Conservation (phyloP, 805 yeast genomes). For the Ogataea wickerhamii region DNA sequence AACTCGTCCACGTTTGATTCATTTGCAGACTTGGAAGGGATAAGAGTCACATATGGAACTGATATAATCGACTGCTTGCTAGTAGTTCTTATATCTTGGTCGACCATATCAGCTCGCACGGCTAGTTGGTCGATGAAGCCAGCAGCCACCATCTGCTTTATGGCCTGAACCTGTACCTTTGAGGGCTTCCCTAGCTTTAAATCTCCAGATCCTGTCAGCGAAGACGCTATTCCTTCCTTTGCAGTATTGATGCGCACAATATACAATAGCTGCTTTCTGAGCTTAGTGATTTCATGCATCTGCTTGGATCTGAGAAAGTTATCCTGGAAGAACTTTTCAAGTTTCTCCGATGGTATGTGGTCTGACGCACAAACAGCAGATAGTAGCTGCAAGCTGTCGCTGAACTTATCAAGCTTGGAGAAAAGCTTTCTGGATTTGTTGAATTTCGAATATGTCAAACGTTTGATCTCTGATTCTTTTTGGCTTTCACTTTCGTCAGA, state of each 20-base stretch:
- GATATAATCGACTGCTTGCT: conserved; percentile 55
- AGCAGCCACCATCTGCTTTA: conserved; percentile 89
- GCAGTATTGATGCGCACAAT: conserved; percentile 67
- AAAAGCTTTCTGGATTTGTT: conserved; percentile 58
- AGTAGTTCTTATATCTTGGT: conserved; percentile 56
- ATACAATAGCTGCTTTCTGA: conserved; percentile 73
- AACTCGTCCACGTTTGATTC: conserved; percentile 45
- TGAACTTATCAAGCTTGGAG: conserved; percentile 60
- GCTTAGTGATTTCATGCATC: conserved; percentile 80
- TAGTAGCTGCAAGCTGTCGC: conserved; percentile 72
- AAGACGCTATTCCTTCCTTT: conserved; percentile 55
- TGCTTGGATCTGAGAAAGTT: conserved; percentile 74
- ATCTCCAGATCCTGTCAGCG: conserved; percentile 37
- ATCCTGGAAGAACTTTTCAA: conserved; percentile 45
- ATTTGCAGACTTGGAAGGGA: conserved; percentile 35
- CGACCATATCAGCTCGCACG: conserved; percentile 70
- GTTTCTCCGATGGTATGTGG: conserved; percentile 55
- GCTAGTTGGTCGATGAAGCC: conserved; percentile 93
- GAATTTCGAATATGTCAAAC: conserved; percentile 48
- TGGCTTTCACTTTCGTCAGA: conserved; percentile 39
- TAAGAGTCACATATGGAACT: conserved; percentile 63
- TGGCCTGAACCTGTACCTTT: conserved; percentile 63
- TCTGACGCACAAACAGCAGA: conserved; percentile 88
- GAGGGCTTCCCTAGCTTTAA: conserved; percentile 64
- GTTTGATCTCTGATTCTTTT: conserved; percentile 36